A percentile compares a stretch with the other conserved stretches of the same genome.
Conservation (phyloP, 345 rosid genomes). For the Euphorbia lathyris region DNA sequence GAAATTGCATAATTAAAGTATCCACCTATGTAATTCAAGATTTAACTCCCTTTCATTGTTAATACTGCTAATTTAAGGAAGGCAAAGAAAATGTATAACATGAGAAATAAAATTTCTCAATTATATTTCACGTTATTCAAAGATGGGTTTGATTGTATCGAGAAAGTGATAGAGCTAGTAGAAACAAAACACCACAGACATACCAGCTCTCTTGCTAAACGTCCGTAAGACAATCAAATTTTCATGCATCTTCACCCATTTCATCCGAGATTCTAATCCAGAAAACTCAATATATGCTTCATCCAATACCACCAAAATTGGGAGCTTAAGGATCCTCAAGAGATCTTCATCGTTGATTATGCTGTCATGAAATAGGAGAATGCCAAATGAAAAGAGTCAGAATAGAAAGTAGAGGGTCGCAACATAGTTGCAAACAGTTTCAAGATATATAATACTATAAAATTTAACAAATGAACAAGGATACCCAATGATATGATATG, state of each 20-base stretch:
- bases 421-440: not conserved
- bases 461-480: no score
- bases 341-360: slow-evolving; percentile 72
- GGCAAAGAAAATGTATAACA: no score
- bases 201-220: slow-evolving; percentile 98
- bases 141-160: no score
- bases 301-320: slow-evolving; percentile 84
- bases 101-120: no score
- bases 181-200: slow-evolving; percentile 8
- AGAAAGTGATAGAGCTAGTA: no score
- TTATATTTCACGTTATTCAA: no score
- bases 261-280: slow-evolving; percentile 74
- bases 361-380: slow-evolving; percentile 35
- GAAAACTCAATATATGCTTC: slow-evolving; percentile 96
- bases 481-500: no score
- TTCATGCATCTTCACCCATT: slow-evolving; percentile 91
- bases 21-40: no score
- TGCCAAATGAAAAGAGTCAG: slow-evolving; percentile 5
- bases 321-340: slow-evolving; percentile 70
- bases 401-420: slow-evolving; percentile 1
- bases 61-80: no score
- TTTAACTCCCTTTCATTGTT: no score
- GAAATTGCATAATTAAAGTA: no score
- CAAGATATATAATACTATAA: not conserved
- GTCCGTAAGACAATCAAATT: slow-evolving; percentile 91